These are phyloP conservation scores for Pestalotiopsis sp. DNA, from an alignment of 2,329 filamentous ascomycete genomes.

Conservation along the genomic window DNA sequence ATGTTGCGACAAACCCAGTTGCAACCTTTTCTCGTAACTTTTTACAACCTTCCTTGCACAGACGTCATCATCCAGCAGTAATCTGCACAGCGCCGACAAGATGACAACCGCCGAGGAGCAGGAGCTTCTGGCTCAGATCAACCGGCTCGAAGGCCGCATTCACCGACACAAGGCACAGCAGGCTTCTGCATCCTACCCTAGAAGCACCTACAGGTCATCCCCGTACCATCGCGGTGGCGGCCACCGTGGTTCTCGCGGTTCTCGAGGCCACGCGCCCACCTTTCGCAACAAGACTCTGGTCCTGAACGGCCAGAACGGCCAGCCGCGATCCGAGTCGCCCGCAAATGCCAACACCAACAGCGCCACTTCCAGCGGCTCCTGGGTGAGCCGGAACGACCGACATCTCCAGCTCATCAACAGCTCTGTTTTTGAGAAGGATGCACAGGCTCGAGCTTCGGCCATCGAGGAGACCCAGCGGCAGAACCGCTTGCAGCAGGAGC, in stretches of 20 bases:
- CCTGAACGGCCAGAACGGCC: slow-evolving; percentile 31
- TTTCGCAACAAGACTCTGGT: slow-evolving; percentile 34
- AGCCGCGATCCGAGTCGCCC: slow-evolving; percentile 22
- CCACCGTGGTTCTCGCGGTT: slow-evolving; percentile 17
- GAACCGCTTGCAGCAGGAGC: slow-evolving; percentile 53
- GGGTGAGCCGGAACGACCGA: slow-evolving; percentile 73
- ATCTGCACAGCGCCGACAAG: background rate
- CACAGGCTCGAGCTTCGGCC: slow-evolving; percentile 65
- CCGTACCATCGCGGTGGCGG: slow-evolving; percentile 28
- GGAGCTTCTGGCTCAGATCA: slow-evolving; percentile 10
- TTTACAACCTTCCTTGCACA: background rate
- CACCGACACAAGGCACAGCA: slow-evolving; percentile 74
- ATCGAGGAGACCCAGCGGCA: slow-evolving; percentile 68
- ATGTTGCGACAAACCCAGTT: background rate
- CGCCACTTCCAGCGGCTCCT: slow-evolving; percentile 43
- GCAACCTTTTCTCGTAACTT: background rate
- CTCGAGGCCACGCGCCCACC: slow-evolving; percentile 24
- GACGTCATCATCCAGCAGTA: background rate
- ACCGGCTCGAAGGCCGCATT: slow-evolving; percentile 63
- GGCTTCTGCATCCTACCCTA: slow-evolving; percentile 24
- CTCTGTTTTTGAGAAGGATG: slow-evolving; percentile 73
- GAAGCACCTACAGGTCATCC: slow-evolving; percentile 24
- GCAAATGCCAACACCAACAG: slow-evolving; percentile 30
- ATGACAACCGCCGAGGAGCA: slow-evolving; percentile 11
- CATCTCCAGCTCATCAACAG: slow-evolving; percentile 84